A percentile compares a stretch with the other conserved stretches of the same genome.
Conservation (phyloP, 192 early-diverging fungal genomes). For the Coemansia sp. region DNA sequence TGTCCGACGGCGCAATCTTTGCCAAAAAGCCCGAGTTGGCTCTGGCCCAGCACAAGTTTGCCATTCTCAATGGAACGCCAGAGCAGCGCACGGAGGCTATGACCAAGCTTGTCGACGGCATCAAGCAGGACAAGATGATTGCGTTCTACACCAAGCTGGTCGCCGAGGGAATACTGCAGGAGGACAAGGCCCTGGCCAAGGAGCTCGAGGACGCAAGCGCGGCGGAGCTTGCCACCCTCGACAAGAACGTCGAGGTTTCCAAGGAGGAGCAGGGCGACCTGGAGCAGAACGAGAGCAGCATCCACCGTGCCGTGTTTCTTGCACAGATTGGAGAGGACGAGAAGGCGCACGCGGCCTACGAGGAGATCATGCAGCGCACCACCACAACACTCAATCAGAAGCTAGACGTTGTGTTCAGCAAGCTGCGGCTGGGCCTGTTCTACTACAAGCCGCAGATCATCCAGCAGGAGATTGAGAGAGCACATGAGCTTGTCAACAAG, state of each 20-base stretch:
- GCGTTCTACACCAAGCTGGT: constrained; percentile 28
- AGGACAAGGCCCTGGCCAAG: constrained; percentile 25
- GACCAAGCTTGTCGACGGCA: constrained; percentile 63
- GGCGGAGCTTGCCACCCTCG: constrained; percentile 71
- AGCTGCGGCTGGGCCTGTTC: constrained; percentile 93
- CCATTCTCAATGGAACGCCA: constrained; percentile 68
- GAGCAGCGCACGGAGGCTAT: constrained; percentile 65
- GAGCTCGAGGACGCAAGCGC: constrained; percentile 63
- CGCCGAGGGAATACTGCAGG: constrained; percentile 18
- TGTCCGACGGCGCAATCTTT: constrained; percentile 61
- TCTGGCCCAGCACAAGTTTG: constrained; percentile 79
- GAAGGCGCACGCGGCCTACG: constrained; percentile 80
- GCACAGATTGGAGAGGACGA: constrained; percentile 97
- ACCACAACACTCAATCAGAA: constrained; percentile 82
- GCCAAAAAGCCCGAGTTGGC: constrained; percentile 87
- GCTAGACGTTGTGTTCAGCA: constrained; percentile 91
- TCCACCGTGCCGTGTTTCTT: constrained; percentile 86
- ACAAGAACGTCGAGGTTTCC: constrained; percentile 84
- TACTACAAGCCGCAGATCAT: constrained; percentile 73
- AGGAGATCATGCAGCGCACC: constrained; percentile 79
- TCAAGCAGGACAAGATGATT: constrained; percentile 79
- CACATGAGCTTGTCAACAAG: constrained; percentile 86
- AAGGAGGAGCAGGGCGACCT: constrained; percentile 93
- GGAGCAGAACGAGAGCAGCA: constrained; percentile 57
- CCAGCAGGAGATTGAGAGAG: constrained; percentile 34